Evolutionary conservation across 768 basidiomycete genomes (phyloP).

Genomic region (Lactarius psammicola): DNA sequence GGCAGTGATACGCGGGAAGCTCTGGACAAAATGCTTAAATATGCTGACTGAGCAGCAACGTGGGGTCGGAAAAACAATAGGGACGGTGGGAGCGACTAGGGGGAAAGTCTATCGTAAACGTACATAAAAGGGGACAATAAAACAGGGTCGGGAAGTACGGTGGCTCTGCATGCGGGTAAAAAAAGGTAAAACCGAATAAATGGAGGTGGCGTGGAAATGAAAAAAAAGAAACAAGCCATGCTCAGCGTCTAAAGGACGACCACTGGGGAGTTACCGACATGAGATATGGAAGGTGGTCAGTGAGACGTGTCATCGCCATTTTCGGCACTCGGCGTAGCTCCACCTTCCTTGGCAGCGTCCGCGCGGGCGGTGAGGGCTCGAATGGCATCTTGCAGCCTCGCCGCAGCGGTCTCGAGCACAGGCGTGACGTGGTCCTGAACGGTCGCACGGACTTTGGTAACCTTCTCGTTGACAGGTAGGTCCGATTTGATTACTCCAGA

Average conservation of each 20-base stretch:
- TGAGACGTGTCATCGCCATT: slow-evolving; percentile 27
- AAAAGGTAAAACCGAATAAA: not conserved
- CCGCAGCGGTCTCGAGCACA: slow-evolving; percentile 47
- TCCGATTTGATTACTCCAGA: slow-evolving; percentile 54
- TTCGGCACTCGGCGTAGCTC: slow-evolving; percentile 1
- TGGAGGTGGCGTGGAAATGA: slow-evolving; percentile 14
- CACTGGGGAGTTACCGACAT: not conserved
- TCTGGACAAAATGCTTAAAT: slow-evolving; percentile 5
- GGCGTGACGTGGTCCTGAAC: slow-evolving; percentile 62
- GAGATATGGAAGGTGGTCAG: slow-evolving; percentile 13
- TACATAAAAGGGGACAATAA: slow-evolving; percentile 17
- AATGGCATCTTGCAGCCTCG: slow-evolving; percentile 37
- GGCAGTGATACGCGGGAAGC: not conserved
- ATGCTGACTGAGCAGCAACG: not conserved
- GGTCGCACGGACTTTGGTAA: slow-evolving; percentile 51
- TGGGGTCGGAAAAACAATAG: not conserved
- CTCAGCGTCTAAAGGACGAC: slow-evolving; percentile 6
- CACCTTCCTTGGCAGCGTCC: slow-evolving; percentile 30
- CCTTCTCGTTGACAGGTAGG: slow-evolving; percentile 61
- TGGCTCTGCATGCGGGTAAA: slow-evolving; percentile 6
- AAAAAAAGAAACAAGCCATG: not conserved
- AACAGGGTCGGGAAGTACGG: not conserved
- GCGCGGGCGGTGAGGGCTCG: slow-evolving; percentile 24
- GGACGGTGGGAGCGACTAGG: slow-evolving; percentile 2
- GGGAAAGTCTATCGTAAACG: slow-evolving; percentile 14